A percentile compares a stretch with the other conserved stretches of the same genome.
These are phyloP conservation scores for Hapsidospora chrysogenum DNA, from an alignment of 495 filamentous ascomycete species.

Conservation along the genomic window DNA sequence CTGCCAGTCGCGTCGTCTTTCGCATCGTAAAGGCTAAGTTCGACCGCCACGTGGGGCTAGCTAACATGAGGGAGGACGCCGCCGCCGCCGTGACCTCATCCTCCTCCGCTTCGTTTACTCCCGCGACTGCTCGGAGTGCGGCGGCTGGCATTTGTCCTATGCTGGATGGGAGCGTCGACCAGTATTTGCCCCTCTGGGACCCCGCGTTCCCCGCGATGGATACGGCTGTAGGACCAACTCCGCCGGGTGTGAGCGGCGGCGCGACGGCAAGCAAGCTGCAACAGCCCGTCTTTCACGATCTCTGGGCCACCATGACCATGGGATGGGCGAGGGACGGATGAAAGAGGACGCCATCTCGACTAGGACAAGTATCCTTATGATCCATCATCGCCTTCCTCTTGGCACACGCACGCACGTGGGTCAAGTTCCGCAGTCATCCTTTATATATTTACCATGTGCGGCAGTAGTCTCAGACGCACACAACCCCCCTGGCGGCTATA, in stretches of 20 bases:
- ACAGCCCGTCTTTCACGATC: slow-evolving; percentile 10
- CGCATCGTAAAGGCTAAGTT: slow-evolving; percentile 21
- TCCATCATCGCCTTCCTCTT: too few species aligned
- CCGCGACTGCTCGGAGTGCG: slow-evolving; percentile 4
- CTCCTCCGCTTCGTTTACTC: not conserved
- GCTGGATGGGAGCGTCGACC: slow-evolving; percentile 26
- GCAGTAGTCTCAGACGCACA: too few species aligned
- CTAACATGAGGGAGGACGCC: not conserved
- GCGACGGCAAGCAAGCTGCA: not conserved
- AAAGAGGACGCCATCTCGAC: not conserved
- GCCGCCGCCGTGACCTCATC: not conserved
- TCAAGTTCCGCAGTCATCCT: too few species aligned
- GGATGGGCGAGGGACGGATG: slow-evolving; percentile 16
- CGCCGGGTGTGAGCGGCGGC: not conserved
- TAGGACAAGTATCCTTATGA: too few species aligned
- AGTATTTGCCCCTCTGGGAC: slow-evolving; percentile 23
- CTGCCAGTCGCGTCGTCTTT: slow-evolving; percentile 22
- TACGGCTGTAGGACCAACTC: not conserved
- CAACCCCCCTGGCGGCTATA: too few species aligned
- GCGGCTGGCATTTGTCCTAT: too few species aligned
- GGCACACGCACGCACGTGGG: too few species aligned
- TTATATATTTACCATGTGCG: too few species aligned
- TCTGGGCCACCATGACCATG: slow-evolving; percentile 20
- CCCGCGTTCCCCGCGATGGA: not conserved
- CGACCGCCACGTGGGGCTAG: slow-evolving; percentile 9